Conservation (phyloP, 805 yeast genomes). For the Wickerhamomyces hampshirensis region DNA sequence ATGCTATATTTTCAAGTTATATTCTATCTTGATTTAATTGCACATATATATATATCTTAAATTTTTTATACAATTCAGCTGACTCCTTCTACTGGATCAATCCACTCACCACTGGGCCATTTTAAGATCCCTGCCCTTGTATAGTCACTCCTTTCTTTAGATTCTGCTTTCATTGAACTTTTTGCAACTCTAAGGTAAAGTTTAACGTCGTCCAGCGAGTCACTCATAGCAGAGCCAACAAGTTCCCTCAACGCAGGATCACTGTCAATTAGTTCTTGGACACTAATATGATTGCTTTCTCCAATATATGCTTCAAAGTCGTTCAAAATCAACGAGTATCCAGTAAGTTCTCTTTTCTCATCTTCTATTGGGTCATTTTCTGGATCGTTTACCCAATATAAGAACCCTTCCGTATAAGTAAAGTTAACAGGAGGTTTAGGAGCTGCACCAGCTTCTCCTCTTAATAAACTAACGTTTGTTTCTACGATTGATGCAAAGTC, state of each 20-base stretch:
- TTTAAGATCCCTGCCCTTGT: conserved; percentile 55
- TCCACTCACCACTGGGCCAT: conserved; percentile 59
- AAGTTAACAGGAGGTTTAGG: conserved; percentile 46
- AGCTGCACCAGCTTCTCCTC: conserved; percentile 67
- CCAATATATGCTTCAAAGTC: conserved; percentile 78
- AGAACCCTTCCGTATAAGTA: conserved; percentile 14
- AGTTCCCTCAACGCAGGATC: conserved; percentile 27
- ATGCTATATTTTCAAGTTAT: too few species aligned
- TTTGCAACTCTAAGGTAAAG: conserved; percentile 56
- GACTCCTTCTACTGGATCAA: conserved; percentile 47
- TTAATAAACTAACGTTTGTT: conserved; percentile 55
- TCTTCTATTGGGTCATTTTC: conserved; percentile 8
- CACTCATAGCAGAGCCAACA: conserved; percentile 18
- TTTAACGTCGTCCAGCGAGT: conserved; percentile 30
- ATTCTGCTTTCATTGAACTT: conserved; percentile 31
- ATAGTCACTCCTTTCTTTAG: conserved; percentile 46
- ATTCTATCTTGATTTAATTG: too few species aligned
- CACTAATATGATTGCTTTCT: conserved; percentile 36
- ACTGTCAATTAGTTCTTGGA: conserved; percentile 30
- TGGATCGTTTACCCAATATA: conserved; percentile 6
- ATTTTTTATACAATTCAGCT: conserved; percentile 25
- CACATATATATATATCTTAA: background rate
- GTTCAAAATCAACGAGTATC: conserved; percentile 65
- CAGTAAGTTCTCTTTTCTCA: conserved; percentile 32
- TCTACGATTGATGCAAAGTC: conserved; percentile 88